These are phyloP conservation scores for Globisporangium solare DNA, from an alignment of 352 stramenopile species.

Conservation along the genomic window DNA sequence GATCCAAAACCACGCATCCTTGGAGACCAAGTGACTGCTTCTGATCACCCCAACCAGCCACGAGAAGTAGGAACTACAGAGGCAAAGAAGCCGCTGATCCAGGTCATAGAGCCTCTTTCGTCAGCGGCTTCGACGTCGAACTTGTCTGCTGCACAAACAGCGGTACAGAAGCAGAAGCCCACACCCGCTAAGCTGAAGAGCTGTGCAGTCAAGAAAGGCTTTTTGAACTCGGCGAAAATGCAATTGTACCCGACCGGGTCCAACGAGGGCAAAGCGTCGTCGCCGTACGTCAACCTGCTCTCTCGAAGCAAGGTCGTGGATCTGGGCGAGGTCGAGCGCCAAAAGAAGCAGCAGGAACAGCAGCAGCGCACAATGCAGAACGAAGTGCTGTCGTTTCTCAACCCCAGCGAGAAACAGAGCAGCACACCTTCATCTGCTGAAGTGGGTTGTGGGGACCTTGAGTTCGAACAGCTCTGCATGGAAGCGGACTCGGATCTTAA, in stretches of 20 bases:
- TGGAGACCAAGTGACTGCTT: neutral
- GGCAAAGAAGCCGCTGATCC: slow-evolving; percentile 37
- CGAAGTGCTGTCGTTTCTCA: slow-evolving; percentile 23
- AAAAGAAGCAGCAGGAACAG: slow-evolving; percentile 30
- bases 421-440: slow-evolving; percentile 13
- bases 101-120: slow-evolving; percentile 27
- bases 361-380: slow-evolving; percentile 14
- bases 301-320: slow-evolving; percentile 81
- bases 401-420: slow-evolving; percentile 1
- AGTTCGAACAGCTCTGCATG: slow-evolving; percentile 80
- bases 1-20: neutral
- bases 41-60: neutral
- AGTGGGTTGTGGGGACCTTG: slow-evolving; percentile 53
- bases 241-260: slow-evolving; percentile 72
- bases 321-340: slow-evolving; percentile 38
- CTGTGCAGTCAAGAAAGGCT: slow-evolving; percentile 61
- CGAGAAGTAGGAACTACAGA: neutral
- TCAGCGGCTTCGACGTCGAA: neutral
- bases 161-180: slow-evolving; percentile 2
- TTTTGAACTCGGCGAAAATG: slow-evolving; percentile 57
- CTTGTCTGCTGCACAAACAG: neutral
- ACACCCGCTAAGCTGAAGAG: slow-evolving; percentile 16
- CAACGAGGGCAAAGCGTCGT: slow-evolving; percentile 55
- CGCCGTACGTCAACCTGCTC: slow-evolving; percentile 73
- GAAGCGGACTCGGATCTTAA: slow-evolving; percentile 74